Evolutionary conservation across 495 filamentous ascomycete species (phyloP).

Genomic region (Cenococcum geophilum): DNA sequence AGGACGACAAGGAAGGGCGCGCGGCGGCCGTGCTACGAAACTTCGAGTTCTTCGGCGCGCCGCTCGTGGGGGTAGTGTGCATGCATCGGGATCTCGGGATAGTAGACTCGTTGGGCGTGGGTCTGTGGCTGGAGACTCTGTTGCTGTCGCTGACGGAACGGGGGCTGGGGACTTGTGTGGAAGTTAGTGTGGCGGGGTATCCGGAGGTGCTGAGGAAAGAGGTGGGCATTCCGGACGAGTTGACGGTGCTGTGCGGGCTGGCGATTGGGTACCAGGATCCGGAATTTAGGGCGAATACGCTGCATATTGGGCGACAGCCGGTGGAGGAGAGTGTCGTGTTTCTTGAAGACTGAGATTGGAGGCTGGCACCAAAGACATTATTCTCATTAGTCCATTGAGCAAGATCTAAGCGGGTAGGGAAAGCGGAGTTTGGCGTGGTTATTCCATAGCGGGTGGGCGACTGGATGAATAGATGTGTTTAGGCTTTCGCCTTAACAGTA

Average conservation of each 20-base stretch:
- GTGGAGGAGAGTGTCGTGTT: not conserved
- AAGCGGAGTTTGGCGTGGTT: too few relatives aligned
- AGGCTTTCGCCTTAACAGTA: too few relatives aligned
- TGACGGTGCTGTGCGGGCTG: conserved; percentile 19
- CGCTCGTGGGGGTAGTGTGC: conserved; percentile 18
- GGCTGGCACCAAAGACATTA: too few relatives aligned
- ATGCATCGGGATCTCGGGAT: conserved; percentile 11
- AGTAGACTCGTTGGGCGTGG: conserved; percentile 13
- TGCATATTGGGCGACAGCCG: not conserved
- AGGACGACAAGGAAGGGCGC: conserved; percentile 8
- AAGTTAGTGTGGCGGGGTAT: conserved; percentile 20
- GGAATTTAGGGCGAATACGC: not conserved
- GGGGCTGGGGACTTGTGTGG: conserved; percentile 21
- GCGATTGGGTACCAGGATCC: conserved; percentile 18
- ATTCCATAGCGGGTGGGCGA: too few relatives aligned
- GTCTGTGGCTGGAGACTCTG: conserved; percentile 25
- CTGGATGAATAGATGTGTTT: too few relatives aligned
- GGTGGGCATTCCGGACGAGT: conserved; percentile 15
- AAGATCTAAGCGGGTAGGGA: too few relatives aligned
- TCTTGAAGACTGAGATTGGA: not conserved
- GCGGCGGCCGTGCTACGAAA: conserved; percentile 22
- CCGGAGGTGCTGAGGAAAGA: conserved; percentile 11
- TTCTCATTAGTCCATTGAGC: too few relatives aligned
- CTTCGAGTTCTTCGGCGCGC: conserved; percentile 30
- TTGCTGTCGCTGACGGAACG: conserved; percentile 19